Evolutionary conservation across 495 filamentous ascomycete genomes (phyloP), one percentile per base, ranked within the genome.

Genomic region (Trichocladium uniseriatum): DNA sequence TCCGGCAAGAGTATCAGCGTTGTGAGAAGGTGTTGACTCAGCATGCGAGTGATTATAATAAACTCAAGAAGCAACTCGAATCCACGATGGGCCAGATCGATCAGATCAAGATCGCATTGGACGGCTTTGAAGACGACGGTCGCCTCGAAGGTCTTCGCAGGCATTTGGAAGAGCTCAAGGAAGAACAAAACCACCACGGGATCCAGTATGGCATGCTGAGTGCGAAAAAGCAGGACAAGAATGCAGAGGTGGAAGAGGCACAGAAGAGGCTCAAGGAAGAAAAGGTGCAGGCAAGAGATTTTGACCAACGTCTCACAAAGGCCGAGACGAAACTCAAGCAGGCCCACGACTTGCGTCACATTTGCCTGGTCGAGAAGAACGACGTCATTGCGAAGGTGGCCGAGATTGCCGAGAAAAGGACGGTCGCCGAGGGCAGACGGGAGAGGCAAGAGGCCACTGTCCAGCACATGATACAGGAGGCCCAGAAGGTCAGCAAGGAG

Each of bases 301-400:
- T 78, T 8, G 73, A 72, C 55, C 56, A 58, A 1, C 56, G 56
- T 13, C 56, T 82, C 8, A 60, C 51, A 11, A 83, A 88, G 60
- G 77, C 78, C 16, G 69, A 82, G 48, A 67, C 67, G 31, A 87
- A 84, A 59, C 60, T 73, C 8, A 61, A 69, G 22, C 69, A 70
- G 40, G 68, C 75, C 11, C 54, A 60, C 1, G 69, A 78, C 4
- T 66, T 73, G 28, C 79, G 81, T 27, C 67, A 68, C 24, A 59
- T 77, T 6, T 72, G 72, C 13, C 63, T 94, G 5, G 58, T 64
- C 2, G 72, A 83, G 13, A 87, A 89, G 57, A 94, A 94, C 58
- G 48, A 63, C 11, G 80, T 81, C 2, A 58, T 83, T 21, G 70
- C 74, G 13, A 55, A 43, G 3, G 65, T 85, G 15, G 70, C 78